Percentiles rank a stretch among this genome's conserved stretches.
phyloP scores from a whole-genome alignment of 2,329 filamentous ascomycete species.

The Aspergillus melleus region DNA sequence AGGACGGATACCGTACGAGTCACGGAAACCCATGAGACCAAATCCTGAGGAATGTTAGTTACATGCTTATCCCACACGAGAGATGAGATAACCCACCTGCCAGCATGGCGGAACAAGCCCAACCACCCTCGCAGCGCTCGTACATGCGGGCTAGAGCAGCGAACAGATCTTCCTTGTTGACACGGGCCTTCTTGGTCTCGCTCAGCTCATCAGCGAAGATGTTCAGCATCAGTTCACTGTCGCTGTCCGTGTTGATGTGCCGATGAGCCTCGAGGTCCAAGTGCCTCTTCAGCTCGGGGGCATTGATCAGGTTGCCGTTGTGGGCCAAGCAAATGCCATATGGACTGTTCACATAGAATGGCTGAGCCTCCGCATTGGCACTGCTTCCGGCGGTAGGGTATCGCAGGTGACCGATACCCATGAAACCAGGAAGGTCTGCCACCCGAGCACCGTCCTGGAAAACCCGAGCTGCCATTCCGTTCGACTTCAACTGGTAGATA shows the following conservation, averaged over 20 bases:
- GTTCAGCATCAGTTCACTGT: slow-evolving; percentile 85
- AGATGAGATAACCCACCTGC: slow-evolving; percentile 53
- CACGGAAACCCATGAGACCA: slow-evolving; percentile 76
- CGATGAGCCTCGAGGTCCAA: slow-evolving; percentile 77
- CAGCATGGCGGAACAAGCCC: slow-evolving; percentile 79
- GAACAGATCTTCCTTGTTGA: slow-evolving; percentile 77
- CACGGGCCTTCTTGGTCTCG: slow-evolving; percentile 76
- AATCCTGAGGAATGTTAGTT: slow-evolving; percentile 54
- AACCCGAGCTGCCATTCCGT: slow-evolving; percentile 81
- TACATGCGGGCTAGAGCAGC: slow-evolving; percentile 71
- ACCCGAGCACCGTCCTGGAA: slow-evolving; percentile 78
- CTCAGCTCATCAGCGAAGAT: slow-evolving; percentile 81
- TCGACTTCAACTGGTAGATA: slow-evolving; percentile 87
- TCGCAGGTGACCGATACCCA: slow-evolving; percentile 82
- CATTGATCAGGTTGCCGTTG: slow-evolving; percentile 88
- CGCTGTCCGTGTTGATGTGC: slow-evolving; percentile 87
- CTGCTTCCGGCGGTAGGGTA: slow-evolving; percentile 89
- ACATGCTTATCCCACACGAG: not conserved
- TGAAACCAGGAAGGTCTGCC: slow-evolving; percentile 74
- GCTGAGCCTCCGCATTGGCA: slow-evolving; percentile 81
- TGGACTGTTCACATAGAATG: slow-evolving; percentile 87
- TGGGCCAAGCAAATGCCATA: slow-evolving; percentile 80
- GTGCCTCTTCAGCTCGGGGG: slow-evolving; percentile 66
- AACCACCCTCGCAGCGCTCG: slow-evolving; percentile 69
- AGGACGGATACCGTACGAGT: slow-evolving; percentile 79